Evolutionary conservation across 305 asterid species (phyloP), one percentile per base, ranked within the genome.

Genomic region (Stenogyne calaminthoides): DNA sequence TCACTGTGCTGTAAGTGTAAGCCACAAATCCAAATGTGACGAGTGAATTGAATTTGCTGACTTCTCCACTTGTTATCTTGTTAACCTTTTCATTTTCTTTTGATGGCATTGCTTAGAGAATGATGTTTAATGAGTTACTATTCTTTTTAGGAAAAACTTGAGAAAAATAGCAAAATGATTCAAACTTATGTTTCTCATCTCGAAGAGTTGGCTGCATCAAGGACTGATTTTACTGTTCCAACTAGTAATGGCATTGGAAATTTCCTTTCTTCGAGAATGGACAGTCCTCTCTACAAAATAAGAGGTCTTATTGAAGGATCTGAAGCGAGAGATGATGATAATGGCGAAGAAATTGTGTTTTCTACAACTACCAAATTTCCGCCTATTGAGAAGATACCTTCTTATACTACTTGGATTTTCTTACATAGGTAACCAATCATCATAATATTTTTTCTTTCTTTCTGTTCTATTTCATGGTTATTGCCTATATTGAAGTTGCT

Each of bases 381-480:
- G 15, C 47, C 11, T 39, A 7, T 86, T 40, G 91, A 95, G 80
- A 92, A 81, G 82, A 84, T 92, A 63, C 96, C 93, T 70, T 84
- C 93, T 46, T 95, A 92, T 74, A 95, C 98, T 64, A 95, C 98
- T 57, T 95, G 99, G 99, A 90, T 88, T 56, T 95, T 89, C 79
- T 80, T 95, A 74, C 87, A 91, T 78, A 92, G 84, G 99, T 92
- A 85, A 62, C 64, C 16, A 63, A 73, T 39, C 62, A 42, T 84
- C 61, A 20, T 29, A 65, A 18, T 9, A 20, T 44, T 62, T 34
- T 16, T 18, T 19, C 25, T 56, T 51, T 61, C 12, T 14, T 5
- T 7, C 42, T 37, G 2, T 47, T 15, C 56, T 58, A 57, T 39
- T 7, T 60, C 44, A 6, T 9, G 63, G 27, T 46, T 73, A 20